Evolutionary conservation across 78 protist species (phyloP).

Genomic region (slime mould (Dictyostelium discoideum)): DNA sequence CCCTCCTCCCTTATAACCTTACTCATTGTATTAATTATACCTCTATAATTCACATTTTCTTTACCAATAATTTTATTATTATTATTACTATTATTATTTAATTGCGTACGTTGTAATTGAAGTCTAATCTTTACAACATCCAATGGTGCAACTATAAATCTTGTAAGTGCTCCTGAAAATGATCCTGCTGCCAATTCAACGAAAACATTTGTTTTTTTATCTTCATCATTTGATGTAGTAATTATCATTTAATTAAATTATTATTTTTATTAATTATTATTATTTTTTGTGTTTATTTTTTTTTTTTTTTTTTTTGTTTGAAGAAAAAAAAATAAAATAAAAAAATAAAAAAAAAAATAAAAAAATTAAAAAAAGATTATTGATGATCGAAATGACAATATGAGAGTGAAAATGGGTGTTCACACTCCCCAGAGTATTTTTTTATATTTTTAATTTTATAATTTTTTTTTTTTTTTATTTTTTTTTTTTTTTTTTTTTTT

Average conservation of each 20-base stretch:
- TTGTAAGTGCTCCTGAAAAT: slow-evolving; percentile 66
- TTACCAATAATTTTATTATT: not conserved
- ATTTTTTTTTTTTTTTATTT: too few species aligned
- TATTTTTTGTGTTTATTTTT: not conserved
- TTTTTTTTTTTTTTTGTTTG: not conserved
- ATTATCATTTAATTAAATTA: not conserved
- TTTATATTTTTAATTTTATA: too few species aligned
- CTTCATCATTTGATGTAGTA: not conserved
- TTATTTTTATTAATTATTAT: not conserved
- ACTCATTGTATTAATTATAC: slow-evolving; percentile 17
- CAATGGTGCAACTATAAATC: slow-evolving; percentile 56
- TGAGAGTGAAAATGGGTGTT: too few species aligned
- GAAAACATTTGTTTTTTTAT: not conserved
- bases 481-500: too few species aligned
- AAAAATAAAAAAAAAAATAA: too few species aligned
- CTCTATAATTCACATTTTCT: not conserved
- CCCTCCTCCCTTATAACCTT: slow-evolving; percentile 44
- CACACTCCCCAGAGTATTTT: too few species aligned
- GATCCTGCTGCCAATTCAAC: slow-evolving; percentile 46
- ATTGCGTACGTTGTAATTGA: slow-evolving; percentile 29
- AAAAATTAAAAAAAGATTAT: too few species aligned
- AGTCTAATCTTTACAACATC: slow-evolving; percentile 71
- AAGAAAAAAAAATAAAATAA: too few species aligned
- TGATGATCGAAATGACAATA: too few species aligned
- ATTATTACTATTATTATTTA: not conserved